phyloP scores from a whole-genome alignment of 2,329 filamentous ascomycete genomes.

The Beauveria varroae region DNA sequence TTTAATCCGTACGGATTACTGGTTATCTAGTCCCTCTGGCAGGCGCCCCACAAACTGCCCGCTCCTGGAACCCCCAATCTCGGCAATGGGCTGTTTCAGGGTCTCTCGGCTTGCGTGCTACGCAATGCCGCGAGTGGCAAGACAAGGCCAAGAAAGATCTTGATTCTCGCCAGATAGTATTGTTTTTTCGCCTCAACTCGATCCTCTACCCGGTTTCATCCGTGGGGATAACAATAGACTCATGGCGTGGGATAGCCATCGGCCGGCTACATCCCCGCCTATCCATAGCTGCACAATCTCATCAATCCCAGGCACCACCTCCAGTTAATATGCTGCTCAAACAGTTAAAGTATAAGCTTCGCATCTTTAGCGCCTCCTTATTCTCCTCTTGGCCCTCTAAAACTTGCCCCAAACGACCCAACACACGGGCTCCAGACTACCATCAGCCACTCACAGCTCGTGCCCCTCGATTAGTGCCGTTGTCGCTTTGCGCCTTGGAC shows the following conservation, averaged over 20 bases:
- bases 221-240: too few relatives aligned
- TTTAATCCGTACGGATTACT: too few relatives aligned
- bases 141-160: too few relatives aligned
- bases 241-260: background rate
- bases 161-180: too few relatives aligned
- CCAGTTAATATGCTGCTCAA: background rate
- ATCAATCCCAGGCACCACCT: background rate
- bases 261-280: background rate
- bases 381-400: background rate
- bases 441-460: slow-evolving; percentile 8
- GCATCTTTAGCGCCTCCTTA: background rate
- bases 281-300: background rate
- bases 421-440: background rate
- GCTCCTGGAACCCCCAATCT: too few relatives aligned
- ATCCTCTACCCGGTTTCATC: too few relatives aligned
- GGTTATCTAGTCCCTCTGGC: too few relatives aligned
- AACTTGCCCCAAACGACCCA: background rate
- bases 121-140: too few relatives aligned
- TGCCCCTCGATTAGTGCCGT: background rate
- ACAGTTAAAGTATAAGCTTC: slow-evolving; percentile 5
- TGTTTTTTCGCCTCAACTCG: too few relatives aligned
- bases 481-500: background rate
- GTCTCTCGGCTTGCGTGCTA: too few relatives aligned
- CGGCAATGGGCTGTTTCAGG: too few relatives aligned
- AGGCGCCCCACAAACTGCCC: too few relatives aligned